These are phyloP conservation scores for Talaromyces verruculosus DNA, from an alignment of 2,329 filamentous ascomycete genomes.

Conservation along the genomic window DNA sequence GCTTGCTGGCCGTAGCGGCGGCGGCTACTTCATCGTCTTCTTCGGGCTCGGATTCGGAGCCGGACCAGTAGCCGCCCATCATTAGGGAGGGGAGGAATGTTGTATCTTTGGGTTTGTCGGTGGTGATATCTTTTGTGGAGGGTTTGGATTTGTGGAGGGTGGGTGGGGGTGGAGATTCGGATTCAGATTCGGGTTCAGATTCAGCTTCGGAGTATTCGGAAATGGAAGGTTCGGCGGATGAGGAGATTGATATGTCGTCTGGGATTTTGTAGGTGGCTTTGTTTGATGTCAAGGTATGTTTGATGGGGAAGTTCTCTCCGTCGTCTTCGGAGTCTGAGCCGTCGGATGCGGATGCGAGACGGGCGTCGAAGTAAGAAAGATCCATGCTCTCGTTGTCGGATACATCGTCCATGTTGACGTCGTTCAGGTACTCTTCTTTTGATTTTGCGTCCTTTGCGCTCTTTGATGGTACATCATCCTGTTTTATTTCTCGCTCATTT, in stretches of 20 bases:
- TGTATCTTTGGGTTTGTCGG: constrained; percentile 40
- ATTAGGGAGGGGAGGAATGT: constrained; percentile 63
- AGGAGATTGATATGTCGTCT: constrained; percentile 35
- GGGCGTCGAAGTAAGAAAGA: constrained; percentile 33
- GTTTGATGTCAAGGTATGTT: neutral
- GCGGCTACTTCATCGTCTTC: constrained; percentile 46
- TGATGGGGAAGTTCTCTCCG: neutral
- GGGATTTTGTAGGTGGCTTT: constrained; percentile 17
- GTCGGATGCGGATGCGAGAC: constrained; percentile 34
- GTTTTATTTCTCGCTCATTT: constrained; percentile 11
- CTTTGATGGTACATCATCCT: neutral
- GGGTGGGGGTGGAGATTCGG: constrained; percentile 24
- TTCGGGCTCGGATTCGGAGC: constrained; percentile 53
- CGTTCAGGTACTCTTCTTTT: constrained; percentile 29
- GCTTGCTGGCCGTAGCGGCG: constrained; percentile 39
- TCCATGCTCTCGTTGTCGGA: constrained; percentile 13
- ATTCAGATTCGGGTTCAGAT: neutral
- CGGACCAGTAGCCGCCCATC: constrained; percentile 63
- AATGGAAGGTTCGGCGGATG: constrained; percentile 30
- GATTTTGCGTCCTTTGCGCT: constrained; percentile 22
- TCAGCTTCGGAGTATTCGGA: constrained; percentile 27
- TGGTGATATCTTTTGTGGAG: constrained; percentile 22
- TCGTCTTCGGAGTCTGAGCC: constrained; percentile 31
- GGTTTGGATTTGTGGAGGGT: neutral
- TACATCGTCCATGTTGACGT: constrained; percentile 20